Percentiles rank a stretch among this genome's conserved stretches.
These are phyloP conservation scores for Gautieria morchelliformis DNA, from an alignment of 768 basidiomycete genomes.

Conservation along the genomic window DNA sequence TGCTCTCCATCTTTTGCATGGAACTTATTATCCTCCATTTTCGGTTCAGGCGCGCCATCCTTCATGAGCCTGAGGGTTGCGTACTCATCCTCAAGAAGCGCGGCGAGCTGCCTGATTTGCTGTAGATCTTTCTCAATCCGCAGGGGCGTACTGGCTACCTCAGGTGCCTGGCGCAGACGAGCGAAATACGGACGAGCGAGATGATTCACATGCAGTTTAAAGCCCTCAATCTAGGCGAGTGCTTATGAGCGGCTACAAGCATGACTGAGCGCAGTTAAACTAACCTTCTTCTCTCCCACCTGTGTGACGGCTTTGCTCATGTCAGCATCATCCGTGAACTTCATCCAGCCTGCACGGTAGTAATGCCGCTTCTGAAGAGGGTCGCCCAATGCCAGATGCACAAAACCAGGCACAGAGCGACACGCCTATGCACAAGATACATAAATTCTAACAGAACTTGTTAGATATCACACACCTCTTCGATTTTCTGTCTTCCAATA, in stretches of 20 bases:
- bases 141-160: constrained; percentile 70
- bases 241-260: background rate
- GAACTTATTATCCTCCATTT: constrained; percentile 4
- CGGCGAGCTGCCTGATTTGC: constrained; percentile 63
- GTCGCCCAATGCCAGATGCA: constrained; percentile 85
- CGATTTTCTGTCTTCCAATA: constrained; percentile 80
- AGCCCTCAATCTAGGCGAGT: constrained; percentile 71
- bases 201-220: constrained; percentile 86
- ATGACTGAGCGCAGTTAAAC: constrained; percentile 9
- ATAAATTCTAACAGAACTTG: constrained; percentile 6
- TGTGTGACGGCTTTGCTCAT: constrained; percentile 64
- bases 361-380: constrained; percentile 89
- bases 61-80: constrained; percentile 39
- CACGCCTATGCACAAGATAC: constrained; percentile 46
- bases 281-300: constrained; percentile 78
- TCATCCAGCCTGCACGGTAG: constrained; percentile 91
- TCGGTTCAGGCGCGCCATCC: constrained; percentile 10
- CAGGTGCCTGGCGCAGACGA: constrained; percentile 71
- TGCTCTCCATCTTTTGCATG: constrained; percentile 14
- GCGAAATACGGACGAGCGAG: constrained; percentile 70
- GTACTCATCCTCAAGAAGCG: constrained; percentile 66
- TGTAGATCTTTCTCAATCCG: constrained; percentile 74
- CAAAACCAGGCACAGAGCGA: constrained; percentile 65
- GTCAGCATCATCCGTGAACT: constrained; percentile 77
- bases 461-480: constrained; percentile 52